Evolutionary conservation across 2,329 filamentous ascomycete species (phyloP).

Genomic region (Colletotrichum horii): DNA sequence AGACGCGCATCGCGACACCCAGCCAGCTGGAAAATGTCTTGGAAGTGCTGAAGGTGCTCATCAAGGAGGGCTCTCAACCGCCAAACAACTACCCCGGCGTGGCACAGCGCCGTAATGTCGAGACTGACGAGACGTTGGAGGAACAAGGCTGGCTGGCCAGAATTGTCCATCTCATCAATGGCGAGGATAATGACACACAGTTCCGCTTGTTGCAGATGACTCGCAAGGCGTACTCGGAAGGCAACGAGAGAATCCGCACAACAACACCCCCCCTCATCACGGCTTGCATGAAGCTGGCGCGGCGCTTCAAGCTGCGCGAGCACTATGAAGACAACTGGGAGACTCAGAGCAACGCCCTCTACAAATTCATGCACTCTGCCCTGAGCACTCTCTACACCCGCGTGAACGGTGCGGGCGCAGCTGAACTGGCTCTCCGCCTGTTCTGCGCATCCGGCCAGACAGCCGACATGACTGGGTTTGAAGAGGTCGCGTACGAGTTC

Average conservation of each 20-base stretch:
- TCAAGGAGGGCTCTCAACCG: constrained; percentile 88
- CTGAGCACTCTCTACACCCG: constrained; percentile 87
- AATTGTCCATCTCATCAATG: constrained; percentile 86
- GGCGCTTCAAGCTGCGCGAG: constrained; percentile 87
- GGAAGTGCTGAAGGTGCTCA: constrained; percentile 86
- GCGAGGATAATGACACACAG: constrained; percentile 88
- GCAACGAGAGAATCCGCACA: constrained; percentile 94
- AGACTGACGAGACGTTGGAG: constrained; percentile 97
- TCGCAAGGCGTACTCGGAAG: constrained; percentile 85
- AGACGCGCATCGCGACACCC: constrained; percentile 77
- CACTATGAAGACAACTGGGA: constrained; percentile 75
- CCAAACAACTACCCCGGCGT: constrained; percentile 85
- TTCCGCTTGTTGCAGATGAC: constrained; percentile 91
- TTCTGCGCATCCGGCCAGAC: constrained; percentile 94
- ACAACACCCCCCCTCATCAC: constrained; percentile 94
- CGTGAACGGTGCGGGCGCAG: constrained; percentile 76
- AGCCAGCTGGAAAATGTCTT: constrained; percentile 88
- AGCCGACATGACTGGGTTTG: constrained; percentile 87
- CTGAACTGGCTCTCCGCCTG: constrained; percentile 86
- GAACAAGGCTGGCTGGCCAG: constrained; percentile 97
- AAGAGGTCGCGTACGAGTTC: constrained; percentile 97
- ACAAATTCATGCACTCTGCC: constrained; percentile 93
- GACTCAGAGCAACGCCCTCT: constrained; percentile 74
- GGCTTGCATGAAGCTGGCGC: constrained; percentile 85
- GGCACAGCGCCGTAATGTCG: constrained; percentile 74